Conservation (phyloP, 2,329 filamentous ascomycete genomes). For the Paracamarosporium sp. region DNA sequence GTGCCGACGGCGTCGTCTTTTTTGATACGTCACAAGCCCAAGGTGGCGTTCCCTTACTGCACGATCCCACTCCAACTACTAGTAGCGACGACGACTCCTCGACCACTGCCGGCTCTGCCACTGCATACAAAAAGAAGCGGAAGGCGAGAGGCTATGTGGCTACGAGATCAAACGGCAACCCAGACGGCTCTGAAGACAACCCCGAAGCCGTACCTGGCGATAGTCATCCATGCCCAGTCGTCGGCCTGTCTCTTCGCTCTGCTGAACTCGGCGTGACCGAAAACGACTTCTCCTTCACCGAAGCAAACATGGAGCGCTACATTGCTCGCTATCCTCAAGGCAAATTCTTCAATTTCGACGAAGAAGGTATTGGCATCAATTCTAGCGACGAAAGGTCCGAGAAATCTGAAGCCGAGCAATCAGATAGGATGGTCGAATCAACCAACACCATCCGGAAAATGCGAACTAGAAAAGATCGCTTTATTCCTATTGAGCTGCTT, state of each 20-base stretch:
- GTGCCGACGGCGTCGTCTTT: conserved; percentile 43
- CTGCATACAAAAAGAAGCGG: conserved; percentile 25
- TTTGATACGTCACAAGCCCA: conserved; percentile 42
- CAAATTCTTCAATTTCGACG: conserved; percentile 45
- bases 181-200: not conserved
- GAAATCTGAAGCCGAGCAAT: conserved; percentile 36
- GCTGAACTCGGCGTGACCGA: conserved; percentile 24
- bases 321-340: conserved; percentile 41
- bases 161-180: not conserved
- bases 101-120: conserved; percentile 39
- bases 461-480: conserved; percentile 34
- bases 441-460: conserved; percentile 11
- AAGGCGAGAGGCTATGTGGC: conserved; percentile 5
- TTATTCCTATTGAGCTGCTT: conserved; percentile 41
- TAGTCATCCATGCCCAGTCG: conserved; percentile 34
- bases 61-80: conserved; percentile 18
- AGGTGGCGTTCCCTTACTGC: conserved; percentile 31
- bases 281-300: conserved; percentile 39
- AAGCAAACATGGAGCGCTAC: conserved; percentile 42
- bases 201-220: conserved; percentile 8
- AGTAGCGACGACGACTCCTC: conserved; percentile 38
- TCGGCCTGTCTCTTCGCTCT: conserved; percentile 29
- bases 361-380: conserved; percentile 38
- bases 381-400: conserved; percentile 41
- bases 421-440: conserved; percentile 21